A percentile compares a stretch with the other conserved stretches of the same genome.
phyloP scores from a whole-genome alignment of 2,329 filamentous ascomycete genomes.

The Amauroascus niger region DNA sequence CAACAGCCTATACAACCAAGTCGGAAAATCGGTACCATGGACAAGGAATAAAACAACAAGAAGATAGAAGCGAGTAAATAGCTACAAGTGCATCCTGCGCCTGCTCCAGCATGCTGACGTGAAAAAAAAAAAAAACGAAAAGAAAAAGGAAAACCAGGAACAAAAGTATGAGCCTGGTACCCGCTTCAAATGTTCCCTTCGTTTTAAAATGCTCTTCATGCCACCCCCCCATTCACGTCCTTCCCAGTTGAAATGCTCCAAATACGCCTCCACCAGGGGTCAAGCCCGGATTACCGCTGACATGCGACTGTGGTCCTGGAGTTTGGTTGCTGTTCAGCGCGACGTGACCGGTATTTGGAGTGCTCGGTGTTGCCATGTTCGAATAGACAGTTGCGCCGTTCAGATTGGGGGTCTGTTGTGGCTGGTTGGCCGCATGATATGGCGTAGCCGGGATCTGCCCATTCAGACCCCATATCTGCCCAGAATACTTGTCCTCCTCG shows the following conservation, averaged over 20 bases:
- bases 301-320: constrained; percentile 45
- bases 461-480: constrained; percentile 88
- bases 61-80: constrained; percentile 13
- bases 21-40: not conserved
- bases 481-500: constrained; percentile 65
- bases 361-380: constrained; percentile 52
- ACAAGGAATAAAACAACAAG: constrained; percentile 1
- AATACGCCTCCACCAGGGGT: constrained; percentile 72
- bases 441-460: constrained; percentile 52
- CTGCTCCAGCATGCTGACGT: constrained; percentile 16
- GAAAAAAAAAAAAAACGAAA: not conserved
- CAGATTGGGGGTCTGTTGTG: constrained; percentile 45
- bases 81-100: constrained; percentile 6
- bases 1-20: constrained; percentile 5
- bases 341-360: constrained; percentile 51
- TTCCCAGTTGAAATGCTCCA: constrained; percentile 51
- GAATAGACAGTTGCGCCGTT: constrained; percentile 46
- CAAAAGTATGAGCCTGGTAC: constrained; percentile 4
- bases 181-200: constrained; percentile 9
- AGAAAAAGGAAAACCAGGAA: too few species aligned
- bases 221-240: constrained; percentile 4
- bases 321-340: constrained; percentile 39
- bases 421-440: constrained; percentile 32
- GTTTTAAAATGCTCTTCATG: not conserved
- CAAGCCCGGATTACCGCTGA: constrained; percentile 34